Conservation (phyloP, 306 rosid species). For the Hippophae tibetana region DNA sequence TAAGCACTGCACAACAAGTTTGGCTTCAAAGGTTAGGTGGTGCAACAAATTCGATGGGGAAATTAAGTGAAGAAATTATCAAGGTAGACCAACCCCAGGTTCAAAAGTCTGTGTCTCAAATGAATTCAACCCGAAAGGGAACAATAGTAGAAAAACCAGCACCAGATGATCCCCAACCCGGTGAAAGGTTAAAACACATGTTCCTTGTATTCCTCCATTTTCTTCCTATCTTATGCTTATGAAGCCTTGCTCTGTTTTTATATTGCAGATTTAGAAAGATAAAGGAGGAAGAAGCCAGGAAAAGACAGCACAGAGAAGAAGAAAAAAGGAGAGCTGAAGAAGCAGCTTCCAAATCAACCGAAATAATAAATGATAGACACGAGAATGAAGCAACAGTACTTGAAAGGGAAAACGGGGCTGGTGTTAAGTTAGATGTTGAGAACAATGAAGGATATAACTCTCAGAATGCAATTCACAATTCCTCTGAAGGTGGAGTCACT, state of each 20-base stretch:
- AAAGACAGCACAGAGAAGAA: constrained; percentile 62
- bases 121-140: constrained; percentile 26
- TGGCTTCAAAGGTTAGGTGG: constrained; percentile 98
- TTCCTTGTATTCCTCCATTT: constrained; percentile 1
- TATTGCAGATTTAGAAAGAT: constrained; percentile 63
- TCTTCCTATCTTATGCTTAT: constrained; percentile 9
- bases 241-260: constrained; percentile 17
- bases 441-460: constrained; percentile 28
- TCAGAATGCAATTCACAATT: constrained; percentile 21
- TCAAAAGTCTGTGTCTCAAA: constrained; percentile 40
- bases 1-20: constrained; percentile 90
- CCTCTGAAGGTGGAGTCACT: constrained; percentile 34
- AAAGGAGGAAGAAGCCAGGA: constrained; percentile 76
- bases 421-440: constrained; percentile 21
- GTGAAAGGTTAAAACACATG: constrained; percentile 56
- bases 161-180: constrained; percentile 51
- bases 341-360: constrained; percentile 39
- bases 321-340: constrained; percentile 55
- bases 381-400: constrained; percentile 22
- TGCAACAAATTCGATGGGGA: constrained; percentile 46
- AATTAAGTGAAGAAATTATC: constrained; percentile 30
- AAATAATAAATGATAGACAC: constrained; percentile 20
- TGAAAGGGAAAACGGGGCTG: constrained; percentile 31
- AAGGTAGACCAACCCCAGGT: constrained; percentile 38
- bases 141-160: constrained; percentile 38